Evolutionary conservation across 345 rosid genomes (phyloP), one percentile per base, ranked within the genome.

Genomic region (Zanthoxylum bungeanum): DNA sequence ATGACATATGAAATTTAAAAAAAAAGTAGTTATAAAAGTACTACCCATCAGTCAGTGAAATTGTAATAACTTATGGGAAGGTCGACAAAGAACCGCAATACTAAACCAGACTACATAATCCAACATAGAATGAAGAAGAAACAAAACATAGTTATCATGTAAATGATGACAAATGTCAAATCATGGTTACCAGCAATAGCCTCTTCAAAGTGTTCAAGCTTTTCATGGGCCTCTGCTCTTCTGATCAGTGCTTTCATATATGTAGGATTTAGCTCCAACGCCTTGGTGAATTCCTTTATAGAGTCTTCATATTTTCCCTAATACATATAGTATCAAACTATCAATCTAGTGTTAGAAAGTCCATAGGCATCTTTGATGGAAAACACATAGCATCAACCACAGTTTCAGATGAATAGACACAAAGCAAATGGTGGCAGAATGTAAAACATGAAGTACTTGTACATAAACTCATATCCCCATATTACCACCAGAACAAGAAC

Each of bases 161-260:
- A 30, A 53, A 53, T 22, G 28, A 24, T 17, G 24, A 17, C 31
- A 46, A 55, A 39, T 16, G 34, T 71, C 44, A 56, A 57, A 52
- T 40, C 62, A 57, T 53, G 46, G 86, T 71, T 70, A 93, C 99
- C 98, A 46, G 85, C 78, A 64, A 89, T 70, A 71, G 99, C 98
- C 71, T 93, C 98, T 78, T 96, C 99, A 64, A 78, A 93, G 69
- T 91, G 81, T 69, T 91, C 88, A 59, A 87, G 97, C 86, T 89
- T 96, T 81, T 96, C 99, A 61, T 85, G 86, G 31, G 96, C 96
- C 77, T 96, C 99, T 53, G 82, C 89, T 79, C 99, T 87, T 81
- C 97, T 86, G 62, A 79, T 64, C 70, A 89, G 73, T 60, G 92
- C 96, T 84, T 96, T 93, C 74, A 77, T 40, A 75, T 93, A 96